phyloP scores from a whole-genome alignment of 345 rosid species.

The Bruguiera parviflora region DNA sequence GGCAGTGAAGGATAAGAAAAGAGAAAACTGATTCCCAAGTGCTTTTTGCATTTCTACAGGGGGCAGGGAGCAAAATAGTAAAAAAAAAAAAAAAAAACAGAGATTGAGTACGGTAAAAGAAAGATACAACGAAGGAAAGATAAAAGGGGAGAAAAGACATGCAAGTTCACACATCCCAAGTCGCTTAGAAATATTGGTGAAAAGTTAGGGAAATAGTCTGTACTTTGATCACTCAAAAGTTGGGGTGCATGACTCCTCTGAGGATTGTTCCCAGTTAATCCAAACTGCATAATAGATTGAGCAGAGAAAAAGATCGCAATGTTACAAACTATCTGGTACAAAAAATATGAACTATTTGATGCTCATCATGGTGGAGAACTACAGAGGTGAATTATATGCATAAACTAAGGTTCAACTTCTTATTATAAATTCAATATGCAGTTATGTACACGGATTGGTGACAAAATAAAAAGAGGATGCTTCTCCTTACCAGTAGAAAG shows the following conservation, averaged over 20 bases:
- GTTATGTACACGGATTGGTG: background rate
- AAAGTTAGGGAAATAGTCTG: conserved; percentile 15
- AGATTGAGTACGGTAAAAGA: background rate
- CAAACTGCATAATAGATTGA: conserved; percentile 50
- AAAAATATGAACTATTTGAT: background rate
- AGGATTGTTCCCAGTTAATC: conserved; percentile 63
- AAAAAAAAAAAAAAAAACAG: background rate
- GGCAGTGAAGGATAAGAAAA: background rate
- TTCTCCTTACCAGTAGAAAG: background rate
- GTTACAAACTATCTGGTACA: background rate
- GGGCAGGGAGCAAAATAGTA: background rate
- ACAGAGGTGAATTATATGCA: background rate
- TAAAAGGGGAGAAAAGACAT: background rate
- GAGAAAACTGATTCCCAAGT: background rate
- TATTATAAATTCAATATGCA: background rate
- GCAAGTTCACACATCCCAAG: background rate
- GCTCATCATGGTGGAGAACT: no score
- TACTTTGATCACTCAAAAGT: conserved; percentile 76
- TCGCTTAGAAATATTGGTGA: background rate
- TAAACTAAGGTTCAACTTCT: background rate
- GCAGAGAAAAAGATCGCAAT: conserved; percentile 3
- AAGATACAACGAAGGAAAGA: background rate
- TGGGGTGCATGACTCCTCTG: conserved; percentile 75
- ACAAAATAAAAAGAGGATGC: no score
- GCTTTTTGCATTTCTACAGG: background rate